Percentiles rank a stretch among this genome's conserved stretches.
Evolutionary conservation across 495 filamentous ascomycete species (phyloP).

Genomic region (Pseudomonodictys pantanalensis): DNA sequence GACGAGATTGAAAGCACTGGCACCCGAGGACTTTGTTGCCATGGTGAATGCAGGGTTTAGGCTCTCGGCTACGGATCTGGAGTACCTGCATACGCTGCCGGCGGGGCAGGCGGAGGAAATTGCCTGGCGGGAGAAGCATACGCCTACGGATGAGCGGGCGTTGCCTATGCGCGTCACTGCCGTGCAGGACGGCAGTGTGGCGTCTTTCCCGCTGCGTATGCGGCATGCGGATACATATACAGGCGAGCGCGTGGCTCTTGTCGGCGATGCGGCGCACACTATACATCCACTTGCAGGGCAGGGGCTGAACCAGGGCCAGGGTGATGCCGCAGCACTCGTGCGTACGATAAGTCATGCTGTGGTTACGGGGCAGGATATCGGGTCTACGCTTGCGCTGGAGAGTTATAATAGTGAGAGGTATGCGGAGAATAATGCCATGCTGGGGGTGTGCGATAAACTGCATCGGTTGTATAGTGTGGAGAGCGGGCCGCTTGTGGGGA

Average conservation of each 20-base stretch:
- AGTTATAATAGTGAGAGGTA: conserved; percentile 76
- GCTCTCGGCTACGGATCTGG: conserved; percentile 71
- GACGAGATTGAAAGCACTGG: conserved; percentile 71
- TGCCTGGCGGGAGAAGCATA: conserved; percentile 74
- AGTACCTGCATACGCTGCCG: conserved; percentile 66
- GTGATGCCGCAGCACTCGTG: conserved; percentile 74
- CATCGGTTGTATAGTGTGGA: conserved; percentile 85
- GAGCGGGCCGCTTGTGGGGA: conserved; percentile 69
- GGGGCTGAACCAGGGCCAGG: conserved; percentile 89
- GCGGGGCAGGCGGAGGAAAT: conserved; percentile 69
- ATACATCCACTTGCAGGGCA: conserved; percentile 93
- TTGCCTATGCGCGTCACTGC: conserved; percentile 59
- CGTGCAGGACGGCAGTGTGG: conserved; percentile 77
- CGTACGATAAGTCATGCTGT: conserved; percentile 73
- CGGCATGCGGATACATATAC: conserved; percentile 91
- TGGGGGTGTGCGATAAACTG: conserved; percentile 88
- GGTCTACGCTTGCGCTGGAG: conserved; percentile 65
- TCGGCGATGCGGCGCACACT: conserved; percentile 93
- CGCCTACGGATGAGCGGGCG: conserved; percentile 46
- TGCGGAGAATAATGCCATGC: conserved; percentile 74
- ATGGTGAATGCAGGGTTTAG: conserved; percentile 95
- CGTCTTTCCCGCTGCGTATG: conserved; percentile 86
- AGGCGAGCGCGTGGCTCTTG: conserved; percentile 78
- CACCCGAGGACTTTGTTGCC: conserved; percentile 67
- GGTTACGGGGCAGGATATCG: conserved; percentile 76